Evolutionary conservation across 2,329 filamentous ascomycete species (phyloP).

Genomic region (Alternaria longipes): DNA sequence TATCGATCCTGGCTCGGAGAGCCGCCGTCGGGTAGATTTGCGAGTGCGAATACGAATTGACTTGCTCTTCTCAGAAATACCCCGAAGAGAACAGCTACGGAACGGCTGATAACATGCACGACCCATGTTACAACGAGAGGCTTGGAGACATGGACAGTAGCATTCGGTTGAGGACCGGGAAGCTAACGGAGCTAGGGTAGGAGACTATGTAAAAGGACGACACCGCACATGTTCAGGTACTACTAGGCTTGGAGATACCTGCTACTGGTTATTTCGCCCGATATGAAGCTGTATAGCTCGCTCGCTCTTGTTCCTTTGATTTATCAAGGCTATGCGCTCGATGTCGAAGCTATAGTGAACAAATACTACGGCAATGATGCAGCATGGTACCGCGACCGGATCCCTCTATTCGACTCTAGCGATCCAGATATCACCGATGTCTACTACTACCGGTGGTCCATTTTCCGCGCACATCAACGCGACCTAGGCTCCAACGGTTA

Average conservation of each 20-base stretch:
- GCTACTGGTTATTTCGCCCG: background rate
- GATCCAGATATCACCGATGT: conserved; percentile 53
- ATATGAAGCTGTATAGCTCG: conserved; percentile 1
- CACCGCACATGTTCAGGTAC: background rate
- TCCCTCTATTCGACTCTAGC: conserved; percentile 54
- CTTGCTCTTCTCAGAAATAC: conserved; percentile 3
- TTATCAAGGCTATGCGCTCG: conserved; percentile 8
- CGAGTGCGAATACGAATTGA: background rate
- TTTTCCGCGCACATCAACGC: conserved; percentile 57
- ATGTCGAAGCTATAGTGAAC: conserved; percentile 36
- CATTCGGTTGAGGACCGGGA: background rate
- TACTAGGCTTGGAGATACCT: background rate
- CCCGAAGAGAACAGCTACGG: background rate
- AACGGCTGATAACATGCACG: background rate
- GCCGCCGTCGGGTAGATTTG: background rate
- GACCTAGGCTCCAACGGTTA: conserved; percentile 55
- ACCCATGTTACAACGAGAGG: background rate
- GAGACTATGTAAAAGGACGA: background rate
- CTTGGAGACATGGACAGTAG: background rate
- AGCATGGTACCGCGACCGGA: conserved; percentile 52
- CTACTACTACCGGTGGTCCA: conserved; percentile 58
- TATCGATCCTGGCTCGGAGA: background rate
- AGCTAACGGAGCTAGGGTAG: background rate
- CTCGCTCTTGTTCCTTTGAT: background rate
- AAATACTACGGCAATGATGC: conserved; percentile 55